Evolutionary conservation across 257 asterid genomes (phyloP).

Genomic region (Vinca minor): DNA sequence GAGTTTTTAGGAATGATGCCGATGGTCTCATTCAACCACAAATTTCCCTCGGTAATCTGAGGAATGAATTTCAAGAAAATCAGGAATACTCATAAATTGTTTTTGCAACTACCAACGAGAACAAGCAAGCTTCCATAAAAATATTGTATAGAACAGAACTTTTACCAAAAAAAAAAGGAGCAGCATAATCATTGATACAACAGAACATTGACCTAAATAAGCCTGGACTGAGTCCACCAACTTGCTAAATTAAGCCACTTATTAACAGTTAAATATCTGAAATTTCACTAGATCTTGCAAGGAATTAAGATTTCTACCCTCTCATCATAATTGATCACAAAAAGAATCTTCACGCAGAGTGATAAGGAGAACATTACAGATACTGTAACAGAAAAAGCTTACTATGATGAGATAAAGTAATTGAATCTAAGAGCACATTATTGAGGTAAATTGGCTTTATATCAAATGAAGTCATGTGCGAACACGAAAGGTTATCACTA

Average conservation of each 20-base stretch:
- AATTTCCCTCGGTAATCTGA: conserved; percentile 89
- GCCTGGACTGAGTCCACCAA: not conserved
- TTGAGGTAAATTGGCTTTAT: not conserved
- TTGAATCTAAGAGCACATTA: not conserved
- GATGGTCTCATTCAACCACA: conserved; percentile 96
- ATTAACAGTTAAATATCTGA: not conserved
- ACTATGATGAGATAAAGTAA: not conserved
- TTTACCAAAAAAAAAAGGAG: not conserved
- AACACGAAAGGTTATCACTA: not conserved
- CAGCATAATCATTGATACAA: no score
- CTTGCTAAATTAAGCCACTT: not conserved
- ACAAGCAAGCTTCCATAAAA: not conserved
- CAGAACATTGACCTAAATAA: not conserved
- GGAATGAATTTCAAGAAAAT: conserved; percentile 13
- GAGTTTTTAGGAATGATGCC: conserved; percentile 90
- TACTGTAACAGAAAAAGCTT: not conserved
- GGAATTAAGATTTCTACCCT: not conserved
- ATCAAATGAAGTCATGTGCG: not conserved
- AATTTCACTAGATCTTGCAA: not conserved
- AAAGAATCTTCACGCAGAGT: not conserved
- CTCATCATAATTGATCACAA: no score
- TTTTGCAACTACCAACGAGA: conserved; percentile 2
- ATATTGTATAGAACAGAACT: not conserved
- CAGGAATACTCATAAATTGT: not conserved
- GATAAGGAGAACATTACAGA: not conserved